phyloP scores from a whole-genome alignment of 495 filamentous ascomycete genomes.

The Penicillium ochrochloron region DNA sequence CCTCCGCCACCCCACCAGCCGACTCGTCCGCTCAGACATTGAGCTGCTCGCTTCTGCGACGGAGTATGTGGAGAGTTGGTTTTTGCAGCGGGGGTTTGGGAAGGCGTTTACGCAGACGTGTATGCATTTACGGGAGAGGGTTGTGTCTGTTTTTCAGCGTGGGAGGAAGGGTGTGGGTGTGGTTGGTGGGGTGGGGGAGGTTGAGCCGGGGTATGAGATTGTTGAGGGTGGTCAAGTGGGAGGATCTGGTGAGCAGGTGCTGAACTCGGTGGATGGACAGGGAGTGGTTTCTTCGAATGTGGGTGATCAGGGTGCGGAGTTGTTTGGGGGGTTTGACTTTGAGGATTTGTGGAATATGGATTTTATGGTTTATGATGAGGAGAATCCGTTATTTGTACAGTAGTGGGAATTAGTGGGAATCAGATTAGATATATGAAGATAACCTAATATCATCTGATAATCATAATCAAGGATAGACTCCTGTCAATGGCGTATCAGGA shows the following conservation, averaged over 20 bases:
- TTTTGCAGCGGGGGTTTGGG: not conserved
- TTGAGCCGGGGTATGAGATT: not conserved
- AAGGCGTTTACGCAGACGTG: not conserved
- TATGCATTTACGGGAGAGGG: not conserved
- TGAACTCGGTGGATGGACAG: not conserved
- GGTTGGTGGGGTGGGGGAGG: not conserved
- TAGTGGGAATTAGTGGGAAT: not conserved
- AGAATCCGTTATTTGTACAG: not conserved
- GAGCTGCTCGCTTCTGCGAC: not conserved
- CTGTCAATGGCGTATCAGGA: not conserved
- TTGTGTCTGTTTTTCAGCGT: not conserved
- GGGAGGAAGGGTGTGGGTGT: not conserved
- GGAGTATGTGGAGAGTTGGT: constrained; percentile 1
- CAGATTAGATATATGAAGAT: not conserved
- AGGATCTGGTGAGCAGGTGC: not conserved
- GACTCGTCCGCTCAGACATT: not conserved
- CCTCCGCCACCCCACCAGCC: not conserved
- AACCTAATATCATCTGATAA: not conserved
- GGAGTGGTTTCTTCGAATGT: not conserved
- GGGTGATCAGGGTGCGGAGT: not conserved
- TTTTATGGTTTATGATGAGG: constrained; percentile 7
- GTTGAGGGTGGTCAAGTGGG: not conserved
- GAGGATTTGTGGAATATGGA: constrained; percentile 6
- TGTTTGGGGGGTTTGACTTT: not conserved
- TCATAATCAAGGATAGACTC: not conserved